Evolutionary conservation across 345 rosid genomes (phyloP).

Genomic region (Adansonia digitata): DNA sequence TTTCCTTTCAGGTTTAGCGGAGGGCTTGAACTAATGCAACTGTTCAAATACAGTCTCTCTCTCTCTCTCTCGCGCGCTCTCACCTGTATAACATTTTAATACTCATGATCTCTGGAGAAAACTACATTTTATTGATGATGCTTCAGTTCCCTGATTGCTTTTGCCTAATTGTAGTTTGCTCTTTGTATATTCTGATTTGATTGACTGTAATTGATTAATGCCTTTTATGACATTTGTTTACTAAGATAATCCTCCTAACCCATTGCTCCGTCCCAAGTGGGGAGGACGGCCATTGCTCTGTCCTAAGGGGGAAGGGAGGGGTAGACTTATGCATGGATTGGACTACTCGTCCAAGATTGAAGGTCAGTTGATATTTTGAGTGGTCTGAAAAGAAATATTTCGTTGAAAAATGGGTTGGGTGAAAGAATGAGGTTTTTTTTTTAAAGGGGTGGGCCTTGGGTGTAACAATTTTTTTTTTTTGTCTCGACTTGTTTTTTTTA

Average conservation of each 20-base stretch:
- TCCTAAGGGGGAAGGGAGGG: no score
- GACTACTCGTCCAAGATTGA: no score
- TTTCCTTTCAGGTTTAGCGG: slow-evolving; percentile 49
- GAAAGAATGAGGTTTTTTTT: no score
- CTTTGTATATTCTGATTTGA: background rate
- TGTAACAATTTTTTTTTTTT: no score
- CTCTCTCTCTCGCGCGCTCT: slow-evolving; percentile 43
- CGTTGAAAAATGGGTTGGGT: no score
- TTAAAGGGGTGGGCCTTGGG: no score
- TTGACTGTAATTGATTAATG: background rate
- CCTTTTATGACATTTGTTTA: background rate
- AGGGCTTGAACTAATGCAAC: slow-evolving; percentile 55
- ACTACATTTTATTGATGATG: background rate
- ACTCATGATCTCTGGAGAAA: background rate
- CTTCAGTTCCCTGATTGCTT: background rate
- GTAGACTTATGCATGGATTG: no score
- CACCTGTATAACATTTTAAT: slow-evolving; percentile 33
- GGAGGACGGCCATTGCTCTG: no score
- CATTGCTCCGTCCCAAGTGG: no score
- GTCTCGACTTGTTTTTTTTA: no score
- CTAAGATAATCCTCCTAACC: background rate
- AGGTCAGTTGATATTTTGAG: no score
- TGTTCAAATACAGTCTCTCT: slow-evolving; percentile 56
- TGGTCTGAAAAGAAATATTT: no score
- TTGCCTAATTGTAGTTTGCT: background rate